Evolutionary conservation across 371 early-diverging fungal species (phyloP).

Genomic region (Mucor sp.): DNA sequence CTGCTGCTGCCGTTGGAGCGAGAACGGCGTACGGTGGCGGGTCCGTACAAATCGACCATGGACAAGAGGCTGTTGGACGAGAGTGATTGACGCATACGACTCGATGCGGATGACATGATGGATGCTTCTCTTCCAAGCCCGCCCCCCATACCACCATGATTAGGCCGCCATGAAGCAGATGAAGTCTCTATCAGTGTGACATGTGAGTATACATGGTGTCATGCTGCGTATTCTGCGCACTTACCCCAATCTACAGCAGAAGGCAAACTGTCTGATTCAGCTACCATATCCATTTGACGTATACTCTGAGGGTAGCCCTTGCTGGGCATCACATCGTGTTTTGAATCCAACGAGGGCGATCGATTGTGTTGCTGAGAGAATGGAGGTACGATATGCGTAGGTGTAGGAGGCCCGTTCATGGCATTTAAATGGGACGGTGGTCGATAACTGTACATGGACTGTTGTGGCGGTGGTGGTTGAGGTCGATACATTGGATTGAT

Average conservation of each 20-base stretch:
- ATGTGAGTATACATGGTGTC: neutral
- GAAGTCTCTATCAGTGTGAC: neutral
- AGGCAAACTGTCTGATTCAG: neutral
- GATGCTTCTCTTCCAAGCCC: constrained; percentile 14
- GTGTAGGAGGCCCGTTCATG: neutral
- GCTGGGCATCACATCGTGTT: neutral
- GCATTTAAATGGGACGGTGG: constrained; percentile 1
- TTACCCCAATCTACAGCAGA: constrained; percentile 12
- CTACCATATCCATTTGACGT: neutral
- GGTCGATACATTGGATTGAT: constrained; percentile 4
- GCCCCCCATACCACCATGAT: no score
- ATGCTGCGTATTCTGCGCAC: neutral
- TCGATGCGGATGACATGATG: constrained; percentile 8
- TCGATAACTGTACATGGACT: neutral
- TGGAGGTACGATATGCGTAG: neutral
- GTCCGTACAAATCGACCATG: neutral
- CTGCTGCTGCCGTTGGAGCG: constrained; percentile 19
- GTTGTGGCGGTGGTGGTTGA: neutral
- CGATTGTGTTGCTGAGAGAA: constrained; percentile 10
- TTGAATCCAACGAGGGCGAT: constrained; percentile 18
- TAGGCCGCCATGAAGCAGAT: neutral
- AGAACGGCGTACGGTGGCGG: neutral
- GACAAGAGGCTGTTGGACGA: neutral
- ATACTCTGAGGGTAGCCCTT: neutral
- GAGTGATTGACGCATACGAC: constrained; percentile 6